phyloP scores from a whole-genome alignment of 2,329 filamentous ascomycete species.

The Aspergillus chevalieri region DNA sequence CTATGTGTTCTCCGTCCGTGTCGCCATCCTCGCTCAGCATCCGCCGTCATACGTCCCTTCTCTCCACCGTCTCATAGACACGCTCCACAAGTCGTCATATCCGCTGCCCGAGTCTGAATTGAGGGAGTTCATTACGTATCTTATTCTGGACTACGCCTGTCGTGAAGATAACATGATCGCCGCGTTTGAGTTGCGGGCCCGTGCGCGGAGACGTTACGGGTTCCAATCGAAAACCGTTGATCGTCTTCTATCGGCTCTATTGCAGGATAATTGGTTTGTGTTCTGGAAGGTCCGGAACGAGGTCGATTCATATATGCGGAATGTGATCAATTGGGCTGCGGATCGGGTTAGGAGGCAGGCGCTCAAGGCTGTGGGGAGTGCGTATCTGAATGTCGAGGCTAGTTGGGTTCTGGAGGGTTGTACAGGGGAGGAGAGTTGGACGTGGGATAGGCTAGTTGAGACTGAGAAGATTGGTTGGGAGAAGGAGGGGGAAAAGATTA shows the following conservation, averaged over 20 bases:
- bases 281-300: constrained; percentile 66
- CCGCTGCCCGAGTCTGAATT: constrained; percentile 67
- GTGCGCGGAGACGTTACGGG: constrained; percentile 43
- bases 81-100: constrained; percentile 58
- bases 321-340: constrained; percentile 76
- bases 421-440: constrained; percentile 38
- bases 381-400: constrained; percentile 71
- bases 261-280: constrained; percentile 73
- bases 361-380: constrained; percentile 77
- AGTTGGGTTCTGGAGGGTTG: constrained; percentile 59
- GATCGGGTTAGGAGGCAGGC: constrained; percentile 67
- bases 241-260: constrained; percentile 61
- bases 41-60: constrained; percentile 88
- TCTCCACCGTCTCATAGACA: constrained; percentile 68
- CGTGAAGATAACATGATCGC: constrained; percentile 67
- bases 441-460: constrained; percentile 66
- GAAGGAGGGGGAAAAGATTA: constrained; percentile 62
- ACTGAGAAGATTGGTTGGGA: constrained; percentile 80
- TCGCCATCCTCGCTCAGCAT: constrained; percentile 72
- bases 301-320: constrained; percentile 74
- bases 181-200: constrained; percentile 62
- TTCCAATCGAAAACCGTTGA: constrained; percentile 65
- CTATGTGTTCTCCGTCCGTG: constrained; percentile 85
- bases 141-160: constrained; percentile 83
- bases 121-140: constrained; percentile 71